Conservation (phyloP, 2,329 filamentous ascomycete genomes). For the Didymella segeticola region DNA sequence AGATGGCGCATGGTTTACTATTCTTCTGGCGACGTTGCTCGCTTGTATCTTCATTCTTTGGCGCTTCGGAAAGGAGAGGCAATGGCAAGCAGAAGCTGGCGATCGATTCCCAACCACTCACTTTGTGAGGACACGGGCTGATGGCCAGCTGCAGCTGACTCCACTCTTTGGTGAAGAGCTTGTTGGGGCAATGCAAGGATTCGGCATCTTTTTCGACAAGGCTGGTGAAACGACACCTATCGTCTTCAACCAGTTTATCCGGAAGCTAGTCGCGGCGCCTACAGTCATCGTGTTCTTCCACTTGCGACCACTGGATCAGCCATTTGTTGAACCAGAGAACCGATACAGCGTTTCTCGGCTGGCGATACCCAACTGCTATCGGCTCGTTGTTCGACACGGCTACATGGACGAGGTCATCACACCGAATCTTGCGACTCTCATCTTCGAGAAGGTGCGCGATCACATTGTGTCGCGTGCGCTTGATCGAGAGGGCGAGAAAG, state of each 20-base stretch:
- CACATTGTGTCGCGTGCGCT: slow-evolving; percentile 40
- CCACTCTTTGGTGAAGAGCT: slow-evolving; percentile 45
- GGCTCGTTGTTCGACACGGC: slow-evolving; percentile 72
- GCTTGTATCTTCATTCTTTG: slow-evolving; percentile 73
- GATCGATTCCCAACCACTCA: slow-evolving; percentile 60
- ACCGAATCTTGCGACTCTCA: slow-evolving; percentile 63
- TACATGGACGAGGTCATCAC: slow-evolving; percentile 76
- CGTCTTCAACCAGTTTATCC: slow-evolving; percentile 75
- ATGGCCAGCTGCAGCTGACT: slow-evolving; percentile 47
- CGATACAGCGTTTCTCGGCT: slow-evolving; percentile 56
- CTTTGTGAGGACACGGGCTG: slow-evolving; percentile 46
- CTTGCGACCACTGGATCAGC: slow-evolving; percentile 67
- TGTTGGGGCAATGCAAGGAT: slow-evolving; percentile 55
- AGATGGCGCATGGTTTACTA: slow-evolving; percentile 79
- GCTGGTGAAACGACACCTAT: slow-evolving; percentile 68
- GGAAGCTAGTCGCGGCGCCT: slow-evolving; percentile 71
- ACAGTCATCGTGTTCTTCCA: slow-evolving; percentile 77
- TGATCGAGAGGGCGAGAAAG: slow-evolving; percentile 35
- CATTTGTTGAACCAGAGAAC: slow-evolving; percentile 52
- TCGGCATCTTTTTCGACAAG: slow-evolving; percentile 83
- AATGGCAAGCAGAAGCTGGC: slow-evolving; percentile 73
- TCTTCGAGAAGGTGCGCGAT: slow-evolving; percentile 54
- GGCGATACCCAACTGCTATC: slow-evolving; percentile 68
- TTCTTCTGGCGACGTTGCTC: slow-evolving; percentile 68
- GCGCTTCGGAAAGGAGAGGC: slow-evolving; percentile 80